Conservation (phyloP, 768 basidiomycete genomes). For the Boletus sensibilis region DNA sequence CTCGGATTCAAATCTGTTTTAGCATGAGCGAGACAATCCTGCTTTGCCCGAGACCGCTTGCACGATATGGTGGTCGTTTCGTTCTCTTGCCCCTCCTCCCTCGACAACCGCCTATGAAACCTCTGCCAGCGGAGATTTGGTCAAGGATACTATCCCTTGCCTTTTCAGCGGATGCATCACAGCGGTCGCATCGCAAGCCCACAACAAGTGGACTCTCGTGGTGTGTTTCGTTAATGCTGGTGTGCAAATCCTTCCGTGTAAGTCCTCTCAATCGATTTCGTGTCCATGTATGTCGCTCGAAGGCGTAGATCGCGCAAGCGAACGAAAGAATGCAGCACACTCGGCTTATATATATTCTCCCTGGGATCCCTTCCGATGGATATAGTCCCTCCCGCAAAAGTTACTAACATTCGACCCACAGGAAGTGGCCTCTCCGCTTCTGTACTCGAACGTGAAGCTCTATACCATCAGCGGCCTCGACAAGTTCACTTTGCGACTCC, state of each 20-base stretch:
- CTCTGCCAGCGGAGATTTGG: slow-evolving; percentile 74
- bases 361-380: slow-evolving; percentile 2
- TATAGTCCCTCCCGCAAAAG: background rate
- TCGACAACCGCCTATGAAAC: slow-evolving; percentile 44
- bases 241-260: slow-evolving; percentile 43
- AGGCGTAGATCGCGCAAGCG: background rate
- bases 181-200: slow-evolving; percentile 5
- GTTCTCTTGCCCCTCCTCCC: slow-evolving; percentile 71
- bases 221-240: slow-evolving; percentile 34
- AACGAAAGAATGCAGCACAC: background rate
- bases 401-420: slow-evolving; percentile 32
- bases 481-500: slow-evolving; percentile 57
- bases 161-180: slow-evolving; percentile 15
- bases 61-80: slow-evolving; percentile 54
- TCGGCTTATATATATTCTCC: background rate
- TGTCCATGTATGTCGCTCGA: background rate
- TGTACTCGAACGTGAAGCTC: slow-evolving; percentile 58
- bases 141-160: slow-evolving; percentile 51
- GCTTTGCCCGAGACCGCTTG: slow-evolving; percentile 68
- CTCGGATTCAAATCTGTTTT: background rate
- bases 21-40: slow-evolving; percentile 44
- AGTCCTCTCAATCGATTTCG: slow-evolving; percentile 16
- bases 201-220: slow-evolving; percentile 4
- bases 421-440: slow-evolving; percentile 65
- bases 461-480: slow-evolving; percentile 45